Base-by-base conservation (phyloP, 1,284 basidiomycete genomes). In the Sanghuangporus weigelae region DNA sequence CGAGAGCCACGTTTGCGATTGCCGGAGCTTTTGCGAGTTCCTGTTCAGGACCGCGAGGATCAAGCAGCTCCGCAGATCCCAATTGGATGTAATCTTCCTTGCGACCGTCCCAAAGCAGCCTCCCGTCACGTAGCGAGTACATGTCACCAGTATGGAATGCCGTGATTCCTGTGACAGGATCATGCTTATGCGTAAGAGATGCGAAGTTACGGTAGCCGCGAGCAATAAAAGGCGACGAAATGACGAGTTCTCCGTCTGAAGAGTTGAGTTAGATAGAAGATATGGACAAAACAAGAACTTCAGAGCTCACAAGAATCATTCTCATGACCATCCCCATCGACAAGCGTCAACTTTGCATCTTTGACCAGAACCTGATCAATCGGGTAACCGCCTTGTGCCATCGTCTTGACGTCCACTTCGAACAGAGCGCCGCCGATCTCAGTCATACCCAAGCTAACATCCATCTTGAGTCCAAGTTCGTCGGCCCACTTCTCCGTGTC, bases 21-120 rank as follows among this genome's bases (percentile, higher is more conserved):
- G 66, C 62, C 1, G 71, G 69, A 49, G 63, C 71, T 31, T 60
- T 62, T 31, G 71, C 63, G 26, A 76, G 64, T 7, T 69, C 68
- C 7, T 66, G 68, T 66, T 76, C 75, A 8, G 75, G 67, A 10
- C 67, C 66, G 14, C 74, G 73, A 11, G 74, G 75, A 68, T 68
- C 67, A 14, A 68, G 49, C 4, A 57, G 73, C 71, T 76, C 75
- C 35, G 74, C 75, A 12, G 73, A 75, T 42, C 62, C 68, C 69
- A 76, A 69, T 72, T 76, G 71, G 46, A 76, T 73, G 50, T 71
- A 76, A 56, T 76, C 75, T 35, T 73, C 73, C 42, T 71, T 74
- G 12, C 75, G 71, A 16, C 75, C 75, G 31, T 70, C 70, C 75
- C 75, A 76, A 35, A 69, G 62, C 3, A 75, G 35, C 11, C 69